These are phyloP conservation scores for Plenodomus biglobosus DNA, from an alignment of 2,329 filamentous ascomycete species.

Conservation along the genomic window DNA sequence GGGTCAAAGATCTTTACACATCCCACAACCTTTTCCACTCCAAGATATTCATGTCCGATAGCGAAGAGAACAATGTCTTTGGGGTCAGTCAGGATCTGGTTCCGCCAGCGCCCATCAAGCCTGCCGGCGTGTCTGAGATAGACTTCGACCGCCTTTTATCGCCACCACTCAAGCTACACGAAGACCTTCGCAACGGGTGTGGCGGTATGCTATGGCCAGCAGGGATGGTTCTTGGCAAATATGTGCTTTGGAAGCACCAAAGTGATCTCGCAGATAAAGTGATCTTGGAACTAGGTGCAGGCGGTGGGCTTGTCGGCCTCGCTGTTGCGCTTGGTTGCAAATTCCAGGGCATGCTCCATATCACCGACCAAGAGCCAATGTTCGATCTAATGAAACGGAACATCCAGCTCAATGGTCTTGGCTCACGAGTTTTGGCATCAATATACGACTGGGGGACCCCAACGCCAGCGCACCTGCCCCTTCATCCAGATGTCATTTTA, in stretches of 20 bases:
- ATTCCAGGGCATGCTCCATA: slow-evolving; percentile 63
- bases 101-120: slow-evolving; percentile 55
- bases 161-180: slow-evolving; percentile 72
- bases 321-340: slow-evolving; percentile 60
- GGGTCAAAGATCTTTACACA: not conserved
- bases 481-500: slow-evolving; percentile 77
- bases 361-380: slow-evolving; percentile 91
- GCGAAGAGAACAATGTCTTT: slow-evolving; percentile 39
- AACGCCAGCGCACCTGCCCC: slow-evolving; percentile 45
- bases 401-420: slow-evolving; percentile 75
- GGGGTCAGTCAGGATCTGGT: slow-evolving; percentile 59
- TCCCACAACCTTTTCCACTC: not conserved
- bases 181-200: slow-evolving; percentile 85
- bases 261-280: slow-evolving; percentile 64
- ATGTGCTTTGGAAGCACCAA: slow-evolving; percentile 75
- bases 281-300: slow-evolving; percentile 91
- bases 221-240: slow-evolving; percentile 82
- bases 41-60: slow-evolving; percentile 25
- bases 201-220: slow-evolving; percentile 95
- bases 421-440: slow-evolving; percentile 62
- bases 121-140: slow-evolving; percentile 54
- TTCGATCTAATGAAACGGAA: slow-evolving; percentile 82
- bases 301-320: slow-evolving; percentile 79
- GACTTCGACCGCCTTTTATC: slow-evolving; percentile 74
- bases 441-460: slow-evolving; percentile 75